Base-by-base conservation (phyloP, 805 yeast genomes). In the Candida insectalens region DNA sequence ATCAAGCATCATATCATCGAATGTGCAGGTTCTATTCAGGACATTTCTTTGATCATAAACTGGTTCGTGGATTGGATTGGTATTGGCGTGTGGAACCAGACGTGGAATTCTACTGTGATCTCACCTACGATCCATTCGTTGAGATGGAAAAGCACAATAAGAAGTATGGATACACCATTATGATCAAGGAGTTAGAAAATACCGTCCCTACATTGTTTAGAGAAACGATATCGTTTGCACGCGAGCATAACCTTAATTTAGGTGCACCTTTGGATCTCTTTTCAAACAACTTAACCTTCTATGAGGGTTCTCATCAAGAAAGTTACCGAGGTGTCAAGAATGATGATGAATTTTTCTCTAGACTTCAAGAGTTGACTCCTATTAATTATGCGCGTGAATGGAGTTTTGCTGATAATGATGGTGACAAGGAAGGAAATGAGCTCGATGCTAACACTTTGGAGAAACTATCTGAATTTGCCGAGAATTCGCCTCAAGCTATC, bases 11-110 rank as follows among this genome's bases (percentile, higher is more conserved):
- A 5, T 92, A 89, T 51, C 96, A 89, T 55, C 80, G 82, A 50
- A 89, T 89, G 97, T 89, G 97, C 53, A 68, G 96, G n/a, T 88
- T 78, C 53, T 84, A 83, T 51, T 75, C 94, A 0, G 95, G 95
- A 1, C 65, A 66, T 37, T 89, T 89, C 50, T 84, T 73, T 59
- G 72, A 77, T 39, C 96, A 89, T 54, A 82, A 81, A 5, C 51
- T 83, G 41, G 78, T 89, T 28, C 57, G 57, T 33, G 68, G 74
- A 39, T 67, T 75, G 36, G 85, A 87, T 40, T 89, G 95, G 94
- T 89, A 87, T 59, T 88, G 96, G 96, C 68, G 97, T 36, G 85
- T 92, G 9, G 98, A 92, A 55, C 97, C 97, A 3, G 81, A 81
- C 43, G 92, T 89, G 27, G 78, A 83, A 43, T 85, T 84, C 51